Conservation (phyloP, 164 flowering plant species). For the Vitis amurensis region DNA sequence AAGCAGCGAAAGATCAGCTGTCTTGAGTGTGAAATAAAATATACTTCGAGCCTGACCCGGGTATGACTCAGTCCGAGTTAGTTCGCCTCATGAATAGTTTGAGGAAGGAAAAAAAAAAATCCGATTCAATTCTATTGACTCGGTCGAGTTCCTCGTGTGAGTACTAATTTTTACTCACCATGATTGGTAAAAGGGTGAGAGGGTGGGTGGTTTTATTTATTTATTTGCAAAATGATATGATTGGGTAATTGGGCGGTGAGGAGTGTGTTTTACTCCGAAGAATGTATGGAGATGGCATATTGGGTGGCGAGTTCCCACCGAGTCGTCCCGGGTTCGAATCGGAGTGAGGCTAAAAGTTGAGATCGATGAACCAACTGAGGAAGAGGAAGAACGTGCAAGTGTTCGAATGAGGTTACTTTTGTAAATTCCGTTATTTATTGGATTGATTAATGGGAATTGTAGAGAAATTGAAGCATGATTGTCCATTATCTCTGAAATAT, state of each 20-base stretch:
- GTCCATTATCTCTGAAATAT: neutral
- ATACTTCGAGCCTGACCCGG: slow-evolving; percentile 13
- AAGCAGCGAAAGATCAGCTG: neutral
- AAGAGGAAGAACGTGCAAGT: neutral
- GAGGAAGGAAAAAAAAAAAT: neutral
- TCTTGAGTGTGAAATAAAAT: neutral
- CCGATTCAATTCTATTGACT: slow-evolving; percentile 1
- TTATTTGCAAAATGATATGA: neutral
- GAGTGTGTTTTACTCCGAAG: slow-evolving; percentile 31
- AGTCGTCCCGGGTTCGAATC: slow-evolving; percentile 71
- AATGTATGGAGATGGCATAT: slow-evolving; percentile 51
- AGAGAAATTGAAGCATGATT: slow-evolving; percentile 21
- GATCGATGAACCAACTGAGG: neutral
- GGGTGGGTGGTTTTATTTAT: slow-evolving; percentile 4
- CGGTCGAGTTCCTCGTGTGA: slow-evolving; percentile 7
- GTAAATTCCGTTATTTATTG: slow-evolving; percentile 32
- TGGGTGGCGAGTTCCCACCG: slow-evolving; percentile 33
- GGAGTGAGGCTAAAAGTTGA: slow-evolving; percentile 20
- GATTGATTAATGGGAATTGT: slow-evolving; percentile 24
- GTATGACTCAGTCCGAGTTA: slow-evolving; percentile 25
- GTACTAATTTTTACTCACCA: neutral
- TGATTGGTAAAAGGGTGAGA: neutral
- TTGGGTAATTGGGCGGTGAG: neutral
- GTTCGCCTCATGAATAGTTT: neutral
- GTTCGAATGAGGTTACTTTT: slow-evolving; percentile 11